These are phyloP conservation scores for Cnidoscolus chayamansa DNA, from an alignment of 441 rosid species.

Conservation along the genomic window DNA sequence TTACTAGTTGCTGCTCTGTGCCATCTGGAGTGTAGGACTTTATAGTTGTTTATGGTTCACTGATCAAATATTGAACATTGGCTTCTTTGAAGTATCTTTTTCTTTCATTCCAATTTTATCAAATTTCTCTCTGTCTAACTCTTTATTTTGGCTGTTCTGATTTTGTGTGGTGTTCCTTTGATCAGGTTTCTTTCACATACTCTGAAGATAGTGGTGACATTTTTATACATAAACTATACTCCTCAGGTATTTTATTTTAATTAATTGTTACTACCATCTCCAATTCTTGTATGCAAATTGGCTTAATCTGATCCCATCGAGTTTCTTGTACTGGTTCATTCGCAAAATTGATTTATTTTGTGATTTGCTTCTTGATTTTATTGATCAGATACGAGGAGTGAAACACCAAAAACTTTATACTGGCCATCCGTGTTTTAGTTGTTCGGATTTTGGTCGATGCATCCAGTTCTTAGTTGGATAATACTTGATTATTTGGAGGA, in stretches of 20 bases:
- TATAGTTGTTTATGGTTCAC: slow-evolving; percentile 9
- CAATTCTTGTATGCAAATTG: not conserved
- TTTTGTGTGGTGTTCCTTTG: slow-evolving; percentile 4
- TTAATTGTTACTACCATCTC: not conserved
- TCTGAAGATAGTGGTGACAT: slow-evolving; percentile 19
- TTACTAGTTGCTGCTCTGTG: not conserved
- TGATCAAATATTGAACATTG: not conserved
- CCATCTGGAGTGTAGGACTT: slow-evolving; percentile 2
- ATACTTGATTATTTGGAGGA: not conserved
- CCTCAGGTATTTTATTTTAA: slow-evolving; percentile 25
- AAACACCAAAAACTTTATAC: not conserved
- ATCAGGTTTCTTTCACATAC: slow-evolving; percentile 26
- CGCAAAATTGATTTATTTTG: slow-evolving; percentile 17
- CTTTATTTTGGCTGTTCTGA: not conserved
- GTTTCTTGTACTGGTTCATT: slow-evolving; percentile 2
- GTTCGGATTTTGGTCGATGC: not conserved
- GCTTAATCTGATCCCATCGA: slow-evolving; percentile 17
- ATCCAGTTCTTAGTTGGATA: slow-evolving; percentile 1
- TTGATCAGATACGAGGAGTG: slow-evolving; percentile 9
- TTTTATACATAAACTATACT: slow-evolving; percentile 9
- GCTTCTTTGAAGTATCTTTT: not conserved
- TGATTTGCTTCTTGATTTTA: slow-evolving; percentile 16
- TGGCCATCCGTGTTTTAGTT: not conserved
- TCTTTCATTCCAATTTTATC: not conserved
- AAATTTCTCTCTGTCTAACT: not conserved